Evolutionary conservation across 495 filamentous ascomycete species (phyloP).

Genomic region (Bacidia rubella): DNA sequence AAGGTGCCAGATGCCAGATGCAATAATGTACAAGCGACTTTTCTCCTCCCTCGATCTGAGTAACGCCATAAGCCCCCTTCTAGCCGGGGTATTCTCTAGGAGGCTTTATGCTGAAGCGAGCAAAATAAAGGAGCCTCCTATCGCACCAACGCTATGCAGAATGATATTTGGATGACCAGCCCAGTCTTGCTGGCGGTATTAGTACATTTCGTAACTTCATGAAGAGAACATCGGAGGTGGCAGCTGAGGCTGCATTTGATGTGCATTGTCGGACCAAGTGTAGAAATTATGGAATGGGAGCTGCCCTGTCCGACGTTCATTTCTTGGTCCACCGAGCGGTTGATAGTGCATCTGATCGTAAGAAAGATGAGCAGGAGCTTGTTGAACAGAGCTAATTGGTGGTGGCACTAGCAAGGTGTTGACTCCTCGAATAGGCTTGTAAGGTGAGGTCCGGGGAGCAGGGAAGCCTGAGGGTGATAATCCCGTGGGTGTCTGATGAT

Average conservation of each 20-base stretch:
- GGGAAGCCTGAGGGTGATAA: constrained; percentile 52
- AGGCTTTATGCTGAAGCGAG: background rate
- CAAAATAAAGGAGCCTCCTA: background rate
- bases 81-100: background rate
- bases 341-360: constrained; percentile 93
- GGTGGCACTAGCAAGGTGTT: constrained; percentile 83
- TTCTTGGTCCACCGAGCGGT: constrained; percentile 59
- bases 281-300: constrained; percentile 57
- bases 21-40: background rate
- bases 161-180: background rate
- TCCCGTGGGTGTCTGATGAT: constrained; percentile 31
- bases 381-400: constrained; percentile 63
- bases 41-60: background rate
- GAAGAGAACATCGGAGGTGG: constrained; percentile 9
- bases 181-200: background rate
- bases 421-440: constrained; percentile 78
- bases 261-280: constrained; percentile 28
- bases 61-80: background rate
- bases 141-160: background rate
- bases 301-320: constrained; percentile 66
- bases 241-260: constrained; percentile 14
- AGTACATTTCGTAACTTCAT: constrained; percentile 1
- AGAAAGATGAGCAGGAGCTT: constrained; percentile 45
- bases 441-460: constrained; percentile 64
- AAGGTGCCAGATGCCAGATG: background rate